Conservation (phyloP, 306 rosid genomes). For the Vicia sativa region DNA sequence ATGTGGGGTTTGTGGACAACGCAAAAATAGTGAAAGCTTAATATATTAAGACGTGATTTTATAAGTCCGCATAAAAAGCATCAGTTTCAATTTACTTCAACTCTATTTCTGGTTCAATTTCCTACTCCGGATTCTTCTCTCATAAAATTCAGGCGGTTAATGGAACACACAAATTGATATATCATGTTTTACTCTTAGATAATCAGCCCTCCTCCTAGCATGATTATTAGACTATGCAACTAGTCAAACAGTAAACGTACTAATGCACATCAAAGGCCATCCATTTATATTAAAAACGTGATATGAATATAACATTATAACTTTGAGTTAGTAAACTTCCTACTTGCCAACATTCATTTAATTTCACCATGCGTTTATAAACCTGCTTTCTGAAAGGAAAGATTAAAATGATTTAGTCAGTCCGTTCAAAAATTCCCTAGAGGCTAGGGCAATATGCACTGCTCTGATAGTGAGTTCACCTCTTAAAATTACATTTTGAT, state of each 20-base stretch:
- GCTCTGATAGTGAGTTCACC: not conserved
- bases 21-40: not conserved
- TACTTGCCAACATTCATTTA: too few relatives aligned
- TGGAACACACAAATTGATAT: conserved; percentile 3
- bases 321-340: too few relatives aligned
- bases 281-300: too few relatives aligned
- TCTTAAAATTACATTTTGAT: conserved; percentile 33
- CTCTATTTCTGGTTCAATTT: not conserved
- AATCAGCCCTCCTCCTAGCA: too few relatives aligned
- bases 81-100: not conserved
- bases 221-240: too few relatives aligned
- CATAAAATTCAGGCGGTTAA: conserved; percentile 12
- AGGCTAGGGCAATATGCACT: not conserved
- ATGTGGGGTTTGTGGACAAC: not conserved
- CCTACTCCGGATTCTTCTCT: not conserved
- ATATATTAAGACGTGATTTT: not conserved
- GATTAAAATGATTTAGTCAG: conserved; percentile 22
- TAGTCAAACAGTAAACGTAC: too few relatives aligned
- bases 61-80: conserved; percentile 4
- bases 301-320: too few relatives aligned
- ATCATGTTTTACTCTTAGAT: conserved; percentile 3
- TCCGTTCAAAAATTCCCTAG: not conserved
- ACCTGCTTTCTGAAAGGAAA: not conserved
- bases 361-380: too few relatives aligned
- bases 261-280: too few relatives aligned